phyloP scores from a whole-genome alignment of 2,329 filamentous ascomycete species.

The Aquanectria penicillioides region DNA sequence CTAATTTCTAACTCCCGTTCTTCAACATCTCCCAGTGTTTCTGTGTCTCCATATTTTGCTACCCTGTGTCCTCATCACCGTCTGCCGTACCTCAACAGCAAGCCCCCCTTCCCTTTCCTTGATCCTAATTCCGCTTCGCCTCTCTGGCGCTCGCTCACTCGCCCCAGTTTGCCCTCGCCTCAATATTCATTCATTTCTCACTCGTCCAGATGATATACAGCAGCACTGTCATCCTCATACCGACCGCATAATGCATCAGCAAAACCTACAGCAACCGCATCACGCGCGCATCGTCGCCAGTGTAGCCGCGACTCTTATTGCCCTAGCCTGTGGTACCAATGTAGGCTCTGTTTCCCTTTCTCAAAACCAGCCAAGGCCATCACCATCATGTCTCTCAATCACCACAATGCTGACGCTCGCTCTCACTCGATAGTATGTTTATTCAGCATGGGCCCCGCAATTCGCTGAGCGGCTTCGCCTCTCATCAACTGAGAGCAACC shows the following conservation, averaged over 20 bases:
- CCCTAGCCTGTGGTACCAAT: conserved; percentile 92
- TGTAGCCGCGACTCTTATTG: conserved; percentile 83
- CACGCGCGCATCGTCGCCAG: conserved; percentile 82
- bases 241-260: conserved; percentile 37
- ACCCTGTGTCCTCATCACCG: no score
- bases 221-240: not conserved
- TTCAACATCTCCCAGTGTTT: no score
- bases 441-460: conserved; percentile 97
- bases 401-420: not conserved
- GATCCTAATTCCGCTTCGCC: not conserved
- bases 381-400: no score
- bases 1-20: not conserved
- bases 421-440: conserved; percentile 81
- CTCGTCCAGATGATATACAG: conserved; percentile 6
- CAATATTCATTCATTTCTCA: not conserved
- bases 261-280: conserved; percentile 52
- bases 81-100: no score
- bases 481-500: conserved; percentile 90
- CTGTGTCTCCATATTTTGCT: no score
- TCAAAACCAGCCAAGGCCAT: no score
- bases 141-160: not conserved
- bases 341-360: no score
- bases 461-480: conserved; percentile 88
- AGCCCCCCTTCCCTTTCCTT: not conserved
- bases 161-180: not conserved